Base-by-base conservation (phyloP, 129 eudicot genomes). In the Artemisia annua region DNA sequence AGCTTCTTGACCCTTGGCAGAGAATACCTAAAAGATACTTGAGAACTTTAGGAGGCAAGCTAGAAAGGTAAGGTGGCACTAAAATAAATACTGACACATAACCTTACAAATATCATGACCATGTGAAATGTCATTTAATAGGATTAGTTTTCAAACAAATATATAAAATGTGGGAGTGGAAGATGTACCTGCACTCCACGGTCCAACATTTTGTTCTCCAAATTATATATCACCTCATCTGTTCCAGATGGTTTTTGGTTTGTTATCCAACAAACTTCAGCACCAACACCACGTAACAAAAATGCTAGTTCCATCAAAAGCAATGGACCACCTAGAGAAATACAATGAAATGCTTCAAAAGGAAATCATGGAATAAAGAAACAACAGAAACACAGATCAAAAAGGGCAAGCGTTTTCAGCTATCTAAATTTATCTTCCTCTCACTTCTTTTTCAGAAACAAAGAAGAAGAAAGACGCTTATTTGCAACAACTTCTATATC, bases 221-320 rank as follows among this genome's bases (percentile, higher is more conserved):
- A 80, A 83, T 91, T 89, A 70, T 79, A 83, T 48, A 78, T 44
- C 65, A 89, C 92, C 71, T 83, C 87, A 81, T 92, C 91, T 16
- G 85, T 67, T 67, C 82, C 90, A 8, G 85, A 39, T 30, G 96
- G 91, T 78, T 85, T 89, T 78, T 89, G 98, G 74, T 87, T 85
- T 7, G 98, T 92, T 60, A 92, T 78, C 98, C 98, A 92, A 53
- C 82, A 83, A 76, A 92, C 98, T 62, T 90, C 88, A 52, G 96
- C 81, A 58, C 86, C 84, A 66, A 87, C 98, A 63, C 91, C 91
- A 72, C 98, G 87, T 46, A 92, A 79, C 48, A 92, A 74, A 59
- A 89, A 92, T 44, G 98, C 98, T 64, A 89, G 93, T 77, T 92
- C 98, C 96, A 92, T 92, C 48, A 92, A 81, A 71, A 92, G 85